Percentiles rank a stretch among this genome's conserved stretches.
phyloP scores from a whole-genome alignment of 352 stramenopile species.

The Elongisporangium undulatum region DNA sequence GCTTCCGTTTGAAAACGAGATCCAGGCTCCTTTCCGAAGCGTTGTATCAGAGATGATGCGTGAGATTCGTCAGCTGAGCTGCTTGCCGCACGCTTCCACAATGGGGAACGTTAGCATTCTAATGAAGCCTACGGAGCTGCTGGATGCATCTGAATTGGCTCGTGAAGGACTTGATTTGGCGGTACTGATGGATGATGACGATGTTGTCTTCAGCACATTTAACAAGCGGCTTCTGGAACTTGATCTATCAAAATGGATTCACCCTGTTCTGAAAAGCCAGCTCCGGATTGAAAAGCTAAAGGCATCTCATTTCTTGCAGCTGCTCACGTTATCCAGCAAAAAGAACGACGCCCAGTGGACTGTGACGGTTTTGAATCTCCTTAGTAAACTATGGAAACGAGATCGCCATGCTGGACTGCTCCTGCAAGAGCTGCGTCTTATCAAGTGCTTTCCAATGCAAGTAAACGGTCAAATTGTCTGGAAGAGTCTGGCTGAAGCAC shows the following conservation, averaged over 20 bases:
- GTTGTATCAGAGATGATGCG: constrained; percentile 61
- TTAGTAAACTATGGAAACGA: constrained; percentile 55
- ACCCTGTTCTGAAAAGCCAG: constrained; percentile 42
- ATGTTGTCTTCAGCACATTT: constrained; percentile 23
- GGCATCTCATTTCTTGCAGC: constrained; percentile 51
- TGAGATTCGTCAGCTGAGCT: constrained; percentile 42
- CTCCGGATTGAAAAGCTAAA: constrained; percentile 64
- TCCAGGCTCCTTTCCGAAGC: constrained; percentile 63
- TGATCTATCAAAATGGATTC: constrained; percentile 30
- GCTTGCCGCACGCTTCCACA: constrained; percentile 22
- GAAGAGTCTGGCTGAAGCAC: constrained; percentile 36
- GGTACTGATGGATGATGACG: constrained; percentile 8
- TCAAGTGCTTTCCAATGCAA: constrained; percentile 70
- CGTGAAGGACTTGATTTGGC: constrained; percentile 12
- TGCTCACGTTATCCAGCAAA: constrained; percentile 30
- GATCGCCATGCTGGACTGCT: constrained; percentile 42
- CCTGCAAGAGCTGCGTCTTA: constrained; percentile 59
- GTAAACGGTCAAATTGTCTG: constrained; percentile 12
- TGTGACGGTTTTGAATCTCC: constrained; percentile 33
- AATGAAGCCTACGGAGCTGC: constrained; percentile 28
- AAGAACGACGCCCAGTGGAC: constrained; percentile 37
- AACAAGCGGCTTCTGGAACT: constrained; percentile 54
- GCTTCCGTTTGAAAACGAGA: constrained; percentile 62
- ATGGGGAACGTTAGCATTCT: constrained; percentile 3
- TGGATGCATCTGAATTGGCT: constrained; percentile 35